Evolutionary conservation across 169 alveolate species (phyloP), one percentile per base, ranked within the genome.

Genomic region (Blepharisma undulans): DNA sequence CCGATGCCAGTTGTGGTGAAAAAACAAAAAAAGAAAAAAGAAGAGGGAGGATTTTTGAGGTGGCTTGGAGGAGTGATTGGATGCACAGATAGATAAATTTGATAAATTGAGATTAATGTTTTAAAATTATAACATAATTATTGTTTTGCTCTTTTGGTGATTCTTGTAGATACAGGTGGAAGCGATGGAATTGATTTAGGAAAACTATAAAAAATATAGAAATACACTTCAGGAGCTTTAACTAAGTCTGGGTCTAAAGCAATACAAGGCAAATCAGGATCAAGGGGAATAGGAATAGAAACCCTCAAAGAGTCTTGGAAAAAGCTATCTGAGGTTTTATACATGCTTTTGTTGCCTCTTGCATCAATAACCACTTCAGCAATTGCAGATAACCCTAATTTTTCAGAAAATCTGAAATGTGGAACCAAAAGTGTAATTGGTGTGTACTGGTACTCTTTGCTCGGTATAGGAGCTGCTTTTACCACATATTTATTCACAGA

Each of bases 11-110:
- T 79, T 32, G 30, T 5, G 29, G 72, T 33, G 6, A 1, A n/a
- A 30, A 33, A 21, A 25, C 74, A 25, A 84, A 84, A 30, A 59
- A 25, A 25, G 48, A 48, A 84, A 84, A 33, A 25, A 36, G 30
- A 33, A 30, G 29, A 84, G 60, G 21, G 29, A n/a, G 89, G 89
- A 77, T 84, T 84, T 84, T 84, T 84, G 79, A 84, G 34, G 12
- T 84, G 89, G 89, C 89, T 84, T 77, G 89, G 89, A 84, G 34
- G 78, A 4, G 34, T 84, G 34, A 84, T 84, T 84, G 89, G 89
- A 5, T 84, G 89, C 66, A n/a, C 87, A 25, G 87, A 79, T 29
- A 79, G 87, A 32, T 79, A 79, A 48, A 48, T 48, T 48, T 12
- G 14, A 10, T 48, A 48, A 48, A 48, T 48, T 48, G 66, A 48